phyloP scores from a whole-genome alignment of 2,329 filamentous ascomycete species.

The Alternaria hordeiaustralica region DNA sequence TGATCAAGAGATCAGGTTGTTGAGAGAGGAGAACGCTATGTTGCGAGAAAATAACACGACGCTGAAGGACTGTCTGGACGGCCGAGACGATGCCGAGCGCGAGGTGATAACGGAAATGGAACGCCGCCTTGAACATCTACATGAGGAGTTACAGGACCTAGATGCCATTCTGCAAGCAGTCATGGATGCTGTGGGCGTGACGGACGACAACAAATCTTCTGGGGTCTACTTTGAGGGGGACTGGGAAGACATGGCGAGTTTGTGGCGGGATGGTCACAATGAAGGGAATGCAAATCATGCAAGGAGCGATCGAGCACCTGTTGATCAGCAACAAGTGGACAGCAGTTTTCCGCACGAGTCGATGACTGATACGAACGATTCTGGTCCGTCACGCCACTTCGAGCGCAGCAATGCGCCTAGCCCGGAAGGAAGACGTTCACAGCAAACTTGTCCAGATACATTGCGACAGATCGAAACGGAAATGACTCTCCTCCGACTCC shows the following conservation, averaged over 20 bases:
- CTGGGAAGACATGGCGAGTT: background rate
- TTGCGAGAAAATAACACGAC: background rate
- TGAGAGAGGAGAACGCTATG: background rate
- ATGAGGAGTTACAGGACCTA: background rate
- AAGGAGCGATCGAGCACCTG: background rate
- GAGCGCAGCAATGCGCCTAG: background rate
- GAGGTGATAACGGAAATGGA: background rate
- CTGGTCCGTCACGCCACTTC: background rate
- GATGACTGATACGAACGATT: background rate
- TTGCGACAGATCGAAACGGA: background rate
- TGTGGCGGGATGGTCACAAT: background rate
- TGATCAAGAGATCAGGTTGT: background rate
- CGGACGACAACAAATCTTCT: background rate
- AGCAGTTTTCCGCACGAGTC: background rate
- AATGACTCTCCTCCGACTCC: background rate
- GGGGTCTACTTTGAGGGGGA: background rate
- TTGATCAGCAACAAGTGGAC: background rate
- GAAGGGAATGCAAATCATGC: background rate
- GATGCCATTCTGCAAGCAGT: background rate
- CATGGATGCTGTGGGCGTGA: background rate
- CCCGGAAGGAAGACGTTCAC: background rate
- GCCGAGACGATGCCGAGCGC: background rate
- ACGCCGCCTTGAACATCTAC: background rate
- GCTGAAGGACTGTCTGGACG: background rate
- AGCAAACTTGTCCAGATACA: background rate